Conservation (phyloP, 2,329 filamentous ascomycete species). For the Diaporthe sp. region DNA sequence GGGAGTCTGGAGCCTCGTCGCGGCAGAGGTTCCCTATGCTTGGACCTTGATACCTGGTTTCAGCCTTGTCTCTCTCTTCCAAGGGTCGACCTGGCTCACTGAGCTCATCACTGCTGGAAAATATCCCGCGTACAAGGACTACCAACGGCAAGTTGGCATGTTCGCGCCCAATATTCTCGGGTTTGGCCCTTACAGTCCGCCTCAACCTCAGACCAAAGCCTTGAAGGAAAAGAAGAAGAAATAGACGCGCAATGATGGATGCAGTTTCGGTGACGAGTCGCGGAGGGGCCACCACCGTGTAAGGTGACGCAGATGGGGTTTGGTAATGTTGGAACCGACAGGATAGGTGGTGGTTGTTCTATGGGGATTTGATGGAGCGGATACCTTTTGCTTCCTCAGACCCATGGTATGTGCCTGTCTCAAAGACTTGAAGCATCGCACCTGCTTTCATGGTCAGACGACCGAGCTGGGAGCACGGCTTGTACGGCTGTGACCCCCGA, state of each 20-base stretch:
- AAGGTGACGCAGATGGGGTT: not conserved
- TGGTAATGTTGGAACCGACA: not conserved
- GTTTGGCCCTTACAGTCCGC: conserved; percentile 58
- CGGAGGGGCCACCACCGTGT: not conserved
- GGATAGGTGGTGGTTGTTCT: not conserved
- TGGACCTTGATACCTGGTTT: conserved; percentile 82
- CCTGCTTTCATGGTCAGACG: not conserved
- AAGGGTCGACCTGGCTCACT: conserved; percentile 89
- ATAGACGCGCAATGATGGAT: conserved; percentile 49
- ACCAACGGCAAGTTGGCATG: conserved; percentile 85
- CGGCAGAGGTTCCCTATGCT: conserved; percentile 78
- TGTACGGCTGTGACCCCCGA: not conserved
- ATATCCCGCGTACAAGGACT: conserved; percentile 89
- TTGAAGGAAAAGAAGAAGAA: conserved; percentile 61
- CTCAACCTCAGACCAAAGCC: conserved; percentile 61
- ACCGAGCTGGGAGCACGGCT: not conserved
- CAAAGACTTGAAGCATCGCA: not conserved
- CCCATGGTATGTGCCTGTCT: not conserved
- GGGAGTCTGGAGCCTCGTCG: conserved; percentile 89
- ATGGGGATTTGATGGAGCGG: not conserved
- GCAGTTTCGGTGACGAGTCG: not conserved
- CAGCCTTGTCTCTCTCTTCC: conserved; percentile 84
- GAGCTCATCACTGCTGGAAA: conserved; percentile 85
- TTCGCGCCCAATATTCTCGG: conserved; percentile 76
- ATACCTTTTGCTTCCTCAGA: not conserved